Base-by-base conservation (phyloP, 2,329 filamentous ascomycete species). In the Aspergillus sp. region DNA sequence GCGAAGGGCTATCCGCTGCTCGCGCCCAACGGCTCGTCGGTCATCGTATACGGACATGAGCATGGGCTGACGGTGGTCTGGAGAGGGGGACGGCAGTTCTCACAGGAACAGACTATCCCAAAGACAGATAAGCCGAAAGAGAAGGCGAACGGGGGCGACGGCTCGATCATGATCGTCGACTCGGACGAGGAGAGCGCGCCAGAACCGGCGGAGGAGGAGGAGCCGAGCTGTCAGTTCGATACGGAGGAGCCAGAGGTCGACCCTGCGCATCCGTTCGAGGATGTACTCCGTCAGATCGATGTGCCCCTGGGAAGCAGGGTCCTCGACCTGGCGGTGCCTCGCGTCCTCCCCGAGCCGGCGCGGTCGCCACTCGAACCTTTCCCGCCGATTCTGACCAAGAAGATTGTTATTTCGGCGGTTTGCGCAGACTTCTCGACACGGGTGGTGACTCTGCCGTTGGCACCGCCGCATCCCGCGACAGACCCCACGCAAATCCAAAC, bases 11-110 rank as follows among this genome's bases (percentile, higher is more conserved):
- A 80, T 48, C 75, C 76, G 4, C 52, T 72, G 24, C 63, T 64
- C 40, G 64, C 74, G 13, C 68, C 73, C 14, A 78, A 79, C 53
- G 74, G 74, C 49, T 79, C 76, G 3, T 73, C 70, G 2, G 62
- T 80, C 37, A 61, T 79, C 27, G 47, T 80, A 8, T 78, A 75
- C 44, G 76, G 70, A 29, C 69, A 78, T 42, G 68, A 72, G 26
- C 63, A 61, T 26, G 77, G 76, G 4, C 44, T 81, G 14, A 67
- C 68, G 36, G 56, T 80, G 30, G 44, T 76, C 17, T 80, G 76
- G 76, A 65, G 72, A 53, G 74, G 74, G 26, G 75, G 75, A 3
- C 64, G 61, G 17, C 56, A 60, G 1, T 63, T 73, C 34, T 37
- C 43, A 15, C 35, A 47, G 24, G 49, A 56, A 40, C 35, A 49